Base-by-base conservation (phyloP, 2,329 filamentous ascomycete species). In the Cytospora piceicola region DNA sequence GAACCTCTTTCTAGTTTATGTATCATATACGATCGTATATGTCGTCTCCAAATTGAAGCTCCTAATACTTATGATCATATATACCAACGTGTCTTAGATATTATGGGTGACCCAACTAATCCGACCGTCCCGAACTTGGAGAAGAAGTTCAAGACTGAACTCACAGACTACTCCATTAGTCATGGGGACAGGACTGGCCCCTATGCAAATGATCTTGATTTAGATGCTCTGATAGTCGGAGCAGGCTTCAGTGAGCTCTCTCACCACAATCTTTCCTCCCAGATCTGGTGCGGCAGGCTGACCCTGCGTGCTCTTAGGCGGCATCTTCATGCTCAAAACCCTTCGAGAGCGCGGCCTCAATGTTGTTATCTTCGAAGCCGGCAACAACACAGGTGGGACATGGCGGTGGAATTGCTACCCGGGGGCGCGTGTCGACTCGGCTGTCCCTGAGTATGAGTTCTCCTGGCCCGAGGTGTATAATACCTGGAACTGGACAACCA, bases 391-490 rank as follows among this genome's bases (percentile, higher is more conserved):
- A 0, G 85, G 84, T 2, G 85, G 84, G 29, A 82, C 79, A 0
- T 88, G 86, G 85, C 74, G 79, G 53, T 86, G 80, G 81, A 86
- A 86, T 72, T 79, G 79, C 69, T 87, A 86, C 68, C 85, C 83
- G 0, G 85, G 84, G 0, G 80, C 83, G 1, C 74, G 78, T 0
- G 83, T 86, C 2, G 86, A 88, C 73, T 83, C 80, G 0, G 80
- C 84, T 61, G 77, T 83, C 3, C 83, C 83, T 0, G 77, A 81
- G 61, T 87, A 87, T 66, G 79, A 87, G 68, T 82, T 83, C 62
- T 82, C 79, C 1, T 82, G 80, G 71, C 83, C 83, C 11, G 80
- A 83, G 65, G 76, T 82, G 0, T 84, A 77, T 71, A 77, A 85
- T 72, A 81, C 81, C 4, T 89, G 85, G 85, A 85, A 77, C 42